Evolutionary conservation across 306 rosid species (phyloP), one percentile per base, ranked within the genome.

Genomic region (Ormosia semicastrata): DNA sequence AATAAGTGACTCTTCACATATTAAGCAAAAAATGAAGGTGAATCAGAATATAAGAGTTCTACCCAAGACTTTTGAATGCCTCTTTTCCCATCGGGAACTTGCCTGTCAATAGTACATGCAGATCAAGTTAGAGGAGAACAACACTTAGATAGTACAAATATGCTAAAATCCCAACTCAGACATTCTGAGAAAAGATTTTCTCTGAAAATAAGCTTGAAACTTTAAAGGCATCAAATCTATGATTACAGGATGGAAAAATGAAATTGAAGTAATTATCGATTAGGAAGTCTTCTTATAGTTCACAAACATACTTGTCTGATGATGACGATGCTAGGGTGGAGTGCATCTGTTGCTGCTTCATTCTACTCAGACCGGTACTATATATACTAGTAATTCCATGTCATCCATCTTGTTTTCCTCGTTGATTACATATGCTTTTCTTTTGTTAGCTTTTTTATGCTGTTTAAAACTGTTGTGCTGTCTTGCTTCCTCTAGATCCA

Each of bases 31-130:
- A 62, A 49, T 12, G 3, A 67, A 44, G 34, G 66, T 14, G 52
- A 56, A 24, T 47, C 77, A 56, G 72, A 74, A 30, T 47, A 46
- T 11, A 54, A 15, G 83, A 86, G 60, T 80, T 78, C 85, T 24
- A 87, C 93, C 99, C 93, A 92, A 76, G 81, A 93, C 97, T 81
- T 87, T 91, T 70, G 94, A 89, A 83, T 95, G 99, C 90, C 98
- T 88, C 92, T 93, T 93, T 59, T 93, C 94, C 99, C 99, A 95
- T 30, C 99, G 82, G 34, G 92, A 58, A 88, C 89, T 92, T 65
- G 99, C 99, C 99, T 95, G 93, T 36, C 85, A 78, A 71, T 63
- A 69, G 34, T 13, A 24, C 24, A 47, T 24, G 49, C 4, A 34
- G 32, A 75, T 79, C 46, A 65, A 52, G 58, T 77, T 79, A 85